Base-by-base conservation (phyloP, 345 rosid species). In the Boechera stricta region DNA sequence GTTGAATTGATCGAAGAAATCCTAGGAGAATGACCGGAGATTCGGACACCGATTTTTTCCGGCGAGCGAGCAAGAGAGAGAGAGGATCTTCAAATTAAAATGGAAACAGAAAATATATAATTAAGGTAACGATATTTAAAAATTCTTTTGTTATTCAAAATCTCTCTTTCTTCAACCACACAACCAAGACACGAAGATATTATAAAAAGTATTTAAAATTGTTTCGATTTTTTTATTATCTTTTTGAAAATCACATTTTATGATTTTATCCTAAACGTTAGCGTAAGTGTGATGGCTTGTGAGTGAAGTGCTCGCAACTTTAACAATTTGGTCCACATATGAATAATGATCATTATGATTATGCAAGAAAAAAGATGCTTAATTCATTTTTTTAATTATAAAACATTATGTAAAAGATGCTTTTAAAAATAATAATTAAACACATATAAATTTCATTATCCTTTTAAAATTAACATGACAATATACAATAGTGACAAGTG, bases 291-390 rank as follows among this genome's bases (percentile, higher is more conserved):
- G 74, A 68, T 76, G 45, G 61, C 26, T 39, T 75, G 1, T 33
- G 73, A 67, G 68, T 67, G 69, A 75, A 67, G 61, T 48, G 53
- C 69, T 67, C 68, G 45, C 68, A 75, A 68, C 73, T 58, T 47
- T 47, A 59, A 36, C 64, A 16, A 5, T 2, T 67, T 36, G 79
- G 60, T 68, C 36, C 41, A 12, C n/a, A 5, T 31, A 12, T 7
- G 24, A 54, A 42, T 44, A 11, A 55, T 74, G 2, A 55, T 72
- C 42, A 45, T n/a, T 5, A 4, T 42, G 28, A 35, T 51, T 52
- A 45, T 12, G 10, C 26, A 18, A 48, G 16, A 16, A 16, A 47
- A 7, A 48, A 48, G 10, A 74, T 65, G 57, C 4, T 62, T 55
- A 9, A 6, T 66, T 49, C 29, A 16, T 35, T n/a, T 13, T 57